Base-by-base conservation (phyloP, 805 yeast species). In the Nakazawaea anatomiae region DNA sequence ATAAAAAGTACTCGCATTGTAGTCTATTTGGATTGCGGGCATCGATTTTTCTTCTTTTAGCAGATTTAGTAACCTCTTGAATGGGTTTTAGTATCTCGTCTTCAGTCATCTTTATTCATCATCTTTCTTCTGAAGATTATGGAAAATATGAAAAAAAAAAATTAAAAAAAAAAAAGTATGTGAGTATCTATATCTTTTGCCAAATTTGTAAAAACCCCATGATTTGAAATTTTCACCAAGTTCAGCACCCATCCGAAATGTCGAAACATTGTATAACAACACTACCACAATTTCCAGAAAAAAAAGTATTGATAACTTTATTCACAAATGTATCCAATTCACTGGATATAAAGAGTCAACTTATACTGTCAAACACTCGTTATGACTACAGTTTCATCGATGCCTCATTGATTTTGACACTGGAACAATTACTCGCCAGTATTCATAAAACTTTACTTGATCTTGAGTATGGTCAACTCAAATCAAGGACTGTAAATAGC, bases 341-440 rank as follows among this genome's bases (percentile, higher is more conserved):
- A 11, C 55, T 62, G 3, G 67, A 65, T 5, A 74, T 88, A 39
- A 76, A 79, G 45, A 49, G 58, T 10, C 65, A 71, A 50, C 71
- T 78, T 39, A 66, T 76, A 29, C 65, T 67, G 8, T 80, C 77
- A 2, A 72, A 82, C 58, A 53, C 59, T 4, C 67, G 67, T 11
- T 77, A 77, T 60, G 80, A 87, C 55, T 85, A 68, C 65, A 85
- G 89, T 6, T 81, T 87, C 60, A 72, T 88, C 46, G 82, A 83
- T 61, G 80, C 89, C 2, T 65, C 67, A 9, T 74, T 79, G 27
- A 63, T 89, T 2, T 64, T 82, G 1, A 81, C 89, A 0, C 48
- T 71, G 12, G 89, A 85, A 54, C 94, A 86, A 56, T 57, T 89
- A 10, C 68, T 72, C 48, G 71, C 83, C 44, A 82, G 88, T 1